Evolutionary conservation across 495 filamentous ascomycete species (phyloP).

Genomic region (Tuber magnatum): DNA sequence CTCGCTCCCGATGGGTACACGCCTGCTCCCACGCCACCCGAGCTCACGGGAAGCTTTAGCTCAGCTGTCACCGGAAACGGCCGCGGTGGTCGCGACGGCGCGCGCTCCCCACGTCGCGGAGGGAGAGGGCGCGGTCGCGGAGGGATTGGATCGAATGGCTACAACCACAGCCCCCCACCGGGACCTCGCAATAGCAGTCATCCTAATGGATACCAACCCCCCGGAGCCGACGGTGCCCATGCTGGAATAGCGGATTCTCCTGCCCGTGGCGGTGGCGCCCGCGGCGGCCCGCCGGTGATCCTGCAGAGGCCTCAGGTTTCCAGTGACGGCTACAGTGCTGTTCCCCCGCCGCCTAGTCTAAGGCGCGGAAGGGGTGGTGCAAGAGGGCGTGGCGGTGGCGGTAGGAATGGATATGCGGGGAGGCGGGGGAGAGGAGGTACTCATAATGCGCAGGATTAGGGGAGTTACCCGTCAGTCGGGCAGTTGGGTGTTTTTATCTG

Average conservation of each 20-base stretch:
- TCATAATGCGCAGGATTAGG: neutral
- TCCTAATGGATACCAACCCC: conserved; percentile 38
- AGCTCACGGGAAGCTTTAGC: conserved; percentile 27
- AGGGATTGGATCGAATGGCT: conserved; percentile 35
- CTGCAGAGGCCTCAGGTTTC: conserved; percentile 42
- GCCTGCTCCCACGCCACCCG: conserved; percentile 22
- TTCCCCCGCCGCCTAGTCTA: conserved; percentile 69
- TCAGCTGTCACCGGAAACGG: conserved; percentile 42
- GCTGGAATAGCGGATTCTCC: conserved; percentile 46
- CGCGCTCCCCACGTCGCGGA: conserved; percentile 23
- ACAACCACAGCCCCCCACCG: conserved; percentile 16
- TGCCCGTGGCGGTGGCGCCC: no score
- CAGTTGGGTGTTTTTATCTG: conserved; percentile 11
- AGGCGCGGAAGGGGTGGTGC: conserved; percentile 49
- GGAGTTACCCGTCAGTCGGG: neutral
- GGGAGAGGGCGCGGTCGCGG: conserved; percentile 32
- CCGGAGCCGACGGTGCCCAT: conserved; percentile 44
- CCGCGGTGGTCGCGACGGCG: conserved; percentile 40
- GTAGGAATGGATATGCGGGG: conserved; percentile 19
- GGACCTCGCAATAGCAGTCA: conserved; percentile 51
- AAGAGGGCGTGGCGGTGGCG: conserved; percentile 42
- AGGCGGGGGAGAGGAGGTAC: conserved; percentile 8
- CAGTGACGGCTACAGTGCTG: conserved; percentile 57
- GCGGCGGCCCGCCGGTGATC: conserved; percentile 28
- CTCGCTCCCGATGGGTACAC: conserved; percentile 8